Percentiles rank a stretch among this genome's conserved stretches.
Evolutionary conservation across 306 rosid genomes (phyloP).

Genomic region (Lathyrus sativus): DNA sequence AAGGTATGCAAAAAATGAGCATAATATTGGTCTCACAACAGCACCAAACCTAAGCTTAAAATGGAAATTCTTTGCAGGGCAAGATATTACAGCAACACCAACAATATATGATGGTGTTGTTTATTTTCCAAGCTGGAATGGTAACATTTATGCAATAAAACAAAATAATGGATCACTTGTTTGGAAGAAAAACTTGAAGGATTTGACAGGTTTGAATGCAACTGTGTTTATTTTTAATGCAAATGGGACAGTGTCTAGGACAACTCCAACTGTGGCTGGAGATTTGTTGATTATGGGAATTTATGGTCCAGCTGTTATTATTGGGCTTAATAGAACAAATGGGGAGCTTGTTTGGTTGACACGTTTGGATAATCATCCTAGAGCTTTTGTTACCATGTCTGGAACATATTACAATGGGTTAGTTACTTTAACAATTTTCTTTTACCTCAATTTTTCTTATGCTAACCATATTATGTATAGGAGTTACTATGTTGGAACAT

Average conservation of each 20-base stretch:
- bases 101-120: slow-evolving; percentile 48
- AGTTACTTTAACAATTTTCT: neutral
- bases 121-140: slow-evolving; percentile 80
- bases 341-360: slow-evolving; percentile 62
- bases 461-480: neutral
- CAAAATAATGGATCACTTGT: slow-evolving; percentile 35
- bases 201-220: slow-evolving; percentile 49
- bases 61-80: slow-evolving; percentile 61
- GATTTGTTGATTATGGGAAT: slow-evolving; percentile 38
- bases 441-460: neutral
- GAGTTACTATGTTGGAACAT: slow-evolving; percentile 36
- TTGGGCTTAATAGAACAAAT: slow-evolving; percentile 49
- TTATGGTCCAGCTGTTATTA: slow-evolving; percentile 59
- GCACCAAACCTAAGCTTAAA: slow-evolving; percentile 45
- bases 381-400: slow-evolving; percentile 57
- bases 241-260: slow-evolving; percentile 51
- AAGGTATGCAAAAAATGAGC: slow-evolving; percentile 60
- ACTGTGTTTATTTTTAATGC: slow-evolving; percentile 42
- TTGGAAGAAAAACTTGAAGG: slow-evolving; percentile 40
- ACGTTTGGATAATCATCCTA: slow-evolving; percentile 43
- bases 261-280: slow-evolving; percentile 55
- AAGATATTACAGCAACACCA: slow-evolving; percentile 65
- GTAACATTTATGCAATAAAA: slow-evolving; percentile 59
- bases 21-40: slow-evolving; percentile 49
- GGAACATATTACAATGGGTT: slow-evolving; percentile 62